Evolutionary conservation across 768 basidiomycete species (phyloP), one percentile per base, ranked within the genome.

Genomic region (Pluteus cervinus): DNA sequence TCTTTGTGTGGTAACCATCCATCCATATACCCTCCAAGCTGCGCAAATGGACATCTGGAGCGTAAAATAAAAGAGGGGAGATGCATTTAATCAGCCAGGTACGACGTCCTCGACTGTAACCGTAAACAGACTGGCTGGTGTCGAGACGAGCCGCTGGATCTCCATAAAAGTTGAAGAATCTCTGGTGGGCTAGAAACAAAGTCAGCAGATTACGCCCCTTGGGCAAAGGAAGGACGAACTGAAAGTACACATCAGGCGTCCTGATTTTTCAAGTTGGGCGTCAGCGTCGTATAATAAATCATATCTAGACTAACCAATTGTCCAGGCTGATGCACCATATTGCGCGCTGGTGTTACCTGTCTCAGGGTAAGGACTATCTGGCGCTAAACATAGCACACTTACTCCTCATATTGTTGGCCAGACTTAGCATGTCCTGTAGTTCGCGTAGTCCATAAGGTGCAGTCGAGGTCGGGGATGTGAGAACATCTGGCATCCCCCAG

Each of bases 121-220:
- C 42, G 42, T 64, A 55, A 18, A 75, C 54, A 11, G 65, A 66
- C 47, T 66, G 66, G 28, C 61, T 55, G 2, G 55, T 49, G 33
- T 57, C 45, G 4, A 73, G 54, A 5, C 72, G 66, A 3, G 68
- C 71, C 10, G 42, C 46, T 8, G 49, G 54, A 44, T 71, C 63
- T 7, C 73, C 72, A 44, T 70, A 54, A 21, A 70, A 63, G 43
- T 72, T 62, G 20, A 65, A 47, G 33, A 71, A 70, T 15, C 63
- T 50, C 48, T 63, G 55, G 28, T 52, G 53, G 21, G 50, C 66
- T 20, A n/a, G 29, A 15, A 26, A 17, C 14, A 4, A 33, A 24
- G 25, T n/a, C n/a, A n/a, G n/a, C n/a, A n/a, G n/a, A 22, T n/a
- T n/a, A n/a, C n/a, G n/a, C n/a, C n/a, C n/a, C n/a, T n/a, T n/a